Evolutionary conservation across 2,329 filamentous ascomycete genomes (phyloP).

Genomic region (Aschersonia sp.): DNA sequence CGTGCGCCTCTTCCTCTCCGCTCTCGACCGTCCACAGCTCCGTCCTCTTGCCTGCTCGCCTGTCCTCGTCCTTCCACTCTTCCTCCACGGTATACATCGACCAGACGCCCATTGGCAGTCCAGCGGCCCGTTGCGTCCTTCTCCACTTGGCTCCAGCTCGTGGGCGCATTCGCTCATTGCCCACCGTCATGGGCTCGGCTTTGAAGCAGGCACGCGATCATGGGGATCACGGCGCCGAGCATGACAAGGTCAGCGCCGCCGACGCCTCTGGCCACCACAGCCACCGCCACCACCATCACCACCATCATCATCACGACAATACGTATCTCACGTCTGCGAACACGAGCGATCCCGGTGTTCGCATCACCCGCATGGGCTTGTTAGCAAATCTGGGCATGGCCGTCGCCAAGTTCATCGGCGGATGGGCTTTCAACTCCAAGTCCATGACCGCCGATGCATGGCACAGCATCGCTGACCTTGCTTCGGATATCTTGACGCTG

Average conservation of each 20-base stretch:
- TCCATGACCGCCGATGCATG: constrained; percentile 87
- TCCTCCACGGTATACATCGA: neutral
- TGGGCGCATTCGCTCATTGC: constrained; percentile 8
- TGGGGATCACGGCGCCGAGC: constrained; percentile 31
- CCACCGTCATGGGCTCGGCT: constrained; percentile 14
- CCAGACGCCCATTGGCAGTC: neutral
- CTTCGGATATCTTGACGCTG: constrained; percentile 87
- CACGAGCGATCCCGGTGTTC: constrained; percentile 54
- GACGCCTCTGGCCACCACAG: constrained; percentile 47
- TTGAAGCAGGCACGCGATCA: constrained; percentile 17
- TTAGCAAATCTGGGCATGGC: constrained; percentile 91
- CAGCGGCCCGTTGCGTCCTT: constrained; percentile 4
- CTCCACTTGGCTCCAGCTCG: constrained; percentile 9
- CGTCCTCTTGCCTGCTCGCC: neutral
- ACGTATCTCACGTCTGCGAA: constrained; percentile 86
- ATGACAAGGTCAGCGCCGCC: constrained; percentile 47
- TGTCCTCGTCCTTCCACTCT: neutral
- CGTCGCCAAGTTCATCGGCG: constrained; percentile 79
- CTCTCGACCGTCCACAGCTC: neutral
- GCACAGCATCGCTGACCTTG: constrained; percentile 88
- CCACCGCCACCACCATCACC: constrained; percentile 35
- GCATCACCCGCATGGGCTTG: constrained; percentile 42
- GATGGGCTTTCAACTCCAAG: constrained; percentile 90
- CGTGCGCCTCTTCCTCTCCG: neutral
- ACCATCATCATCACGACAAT: constrained; percentile 82